Percentiles rank a stretch among this genome's conserved stretches.
phyloP scores from a whole-genome alignment of 768 basidiomycete species.

The Sutorius australiensis region DNA sequence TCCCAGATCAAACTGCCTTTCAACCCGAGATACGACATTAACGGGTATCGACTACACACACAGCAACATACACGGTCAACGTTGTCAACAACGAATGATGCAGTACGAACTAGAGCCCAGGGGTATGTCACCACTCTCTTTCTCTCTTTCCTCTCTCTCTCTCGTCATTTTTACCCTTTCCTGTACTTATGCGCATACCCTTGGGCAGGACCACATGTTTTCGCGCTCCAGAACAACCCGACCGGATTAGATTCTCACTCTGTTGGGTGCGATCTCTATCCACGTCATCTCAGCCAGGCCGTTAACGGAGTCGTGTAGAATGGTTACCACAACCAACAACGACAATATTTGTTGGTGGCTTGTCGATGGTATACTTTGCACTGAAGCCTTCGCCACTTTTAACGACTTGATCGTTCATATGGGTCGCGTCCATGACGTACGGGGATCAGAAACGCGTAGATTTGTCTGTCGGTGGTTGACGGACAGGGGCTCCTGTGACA shows the following conservation, averaged over 20 bases:
- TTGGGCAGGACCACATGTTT: neutral
- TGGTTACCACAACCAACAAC: neutral
- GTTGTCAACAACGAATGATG: too few species aligned
- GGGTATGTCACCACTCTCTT: too few species aligned
- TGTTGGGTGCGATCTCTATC: neutral
- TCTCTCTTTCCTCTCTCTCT: neutral
- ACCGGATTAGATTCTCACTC: neutral
- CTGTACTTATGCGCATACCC: neutral
- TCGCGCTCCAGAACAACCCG: neutral
- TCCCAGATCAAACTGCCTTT: too few species aligned
- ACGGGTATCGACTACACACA: too few species aligned
- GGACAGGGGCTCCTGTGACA: neutral
- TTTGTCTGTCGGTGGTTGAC: constrained; percentile 4
- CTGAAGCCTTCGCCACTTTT: neutral
- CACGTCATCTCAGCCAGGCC: neutral
- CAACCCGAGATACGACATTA: too few species aligned
- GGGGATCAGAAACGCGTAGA: neutral
- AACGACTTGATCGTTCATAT: constrained; percentile 6
- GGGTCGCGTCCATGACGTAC: neutral
- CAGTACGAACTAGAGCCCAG: too few species aligned
- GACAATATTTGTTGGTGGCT: neutral
- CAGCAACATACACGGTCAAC: too few species aligned
- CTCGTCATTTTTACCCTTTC: neutral
- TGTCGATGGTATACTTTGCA: neutral
- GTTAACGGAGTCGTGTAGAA: constrained; percentile 1